Evolutionary conservation across 352 stramenopile species (phyloP).

Genomic region (Globisporangium heterothallicum): DNA sequence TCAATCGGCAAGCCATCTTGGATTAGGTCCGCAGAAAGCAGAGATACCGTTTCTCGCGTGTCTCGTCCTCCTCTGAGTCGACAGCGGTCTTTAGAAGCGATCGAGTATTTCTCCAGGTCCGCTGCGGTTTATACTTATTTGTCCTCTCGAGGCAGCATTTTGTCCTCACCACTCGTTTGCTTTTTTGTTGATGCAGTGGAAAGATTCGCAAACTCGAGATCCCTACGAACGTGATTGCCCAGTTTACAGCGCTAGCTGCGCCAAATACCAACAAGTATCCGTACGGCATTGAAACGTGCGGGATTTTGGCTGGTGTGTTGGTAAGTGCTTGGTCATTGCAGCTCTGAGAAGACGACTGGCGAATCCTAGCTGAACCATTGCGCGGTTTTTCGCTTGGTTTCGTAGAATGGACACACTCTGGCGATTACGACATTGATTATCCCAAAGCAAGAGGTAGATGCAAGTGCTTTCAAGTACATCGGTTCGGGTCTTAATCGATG

Average conservation of each 20-base stretch:
- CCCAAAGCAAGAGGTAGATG: slow-evolving; percentile 80
- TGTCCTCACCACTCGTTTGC: neutral
- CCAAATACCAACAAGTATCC: slow-evolving; percentile 68
- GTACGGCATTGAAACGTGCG: slow-evolving; percentile 88
- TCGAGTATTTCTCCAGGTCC: slow-evolving; percentile 58
- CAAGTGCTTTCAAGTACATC: neutral
- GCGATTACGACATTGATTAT: slow-evolving; percentile 85
- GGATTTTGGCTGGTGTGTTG: slow-evolving; percentile 80
- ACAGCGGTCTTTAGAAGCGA: slow-evolving; percentile 50
- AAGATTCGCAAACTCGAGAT: slow-evolving; percentile 68
- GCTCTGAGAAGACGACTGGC: too few species aligned
- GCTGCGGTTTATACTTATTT: neutral
- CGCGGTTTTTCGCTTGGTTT: neutral
- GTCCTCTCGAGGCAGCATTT: neutral
- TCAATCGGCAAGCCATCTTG: slow-evolving; percentile 53
- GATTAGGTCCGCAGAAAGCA: slow-evolving; percentile 30
- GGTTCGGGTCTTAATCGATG: too few species aligned
- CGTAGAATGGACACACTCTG: slow-evolving; percentile 46
- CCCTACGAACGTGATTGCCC: slow-evolving; percentile 54
- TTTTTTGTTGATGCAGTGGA: slow-evolving; percentile 21
- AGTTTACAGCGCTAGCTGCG: slow-evolving; percentile 77
- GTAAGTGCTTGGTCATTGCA: slow-evolving; percentile 24
- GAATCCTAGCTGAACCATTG: neutral
- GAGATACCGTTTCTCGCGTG: slow-evolving; percentile 16
- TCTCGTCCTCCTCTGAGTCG: slow-evolving; percentile 24